Conservation (phyloP, 208 protist genomes). For the Leishmania lainsoni region DNA sequence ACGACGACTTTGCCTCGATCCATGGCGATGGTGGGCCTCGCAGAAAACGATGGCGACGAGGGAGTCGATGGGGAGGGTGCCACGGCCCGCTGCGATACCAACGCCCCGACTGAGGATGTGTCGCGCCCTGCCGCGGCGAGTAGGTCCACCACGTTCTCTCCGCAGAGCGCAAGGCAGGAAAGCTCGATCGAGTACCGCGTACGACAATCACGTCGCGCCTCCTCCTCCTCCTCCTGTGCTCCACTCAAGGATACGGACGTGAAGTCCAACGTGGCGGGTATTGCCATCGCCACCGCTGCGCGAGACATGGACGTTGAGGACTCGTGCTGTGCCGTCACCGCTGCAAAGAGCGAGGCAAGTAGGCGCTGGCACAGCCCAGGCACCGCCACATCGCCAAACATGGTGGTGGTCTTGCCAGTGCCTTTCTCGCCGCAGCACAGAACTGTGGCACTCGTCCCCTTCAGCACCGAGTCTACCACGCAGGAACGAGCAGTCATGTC, state of each 20-base stretch:
- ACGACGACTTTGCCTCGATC: constrained; percentile 22
- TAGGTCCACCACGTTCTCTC: constrained; percentile 26
- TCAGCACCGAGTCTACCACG: constrained; percentile 31
- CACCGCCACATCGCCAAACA: constrained; percentile 52
- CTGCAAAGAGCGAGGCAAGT: constrained; percentile 11
- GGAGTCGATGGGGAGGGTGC: neutral
- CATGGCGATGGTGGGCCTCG: constrained; percentile 19
- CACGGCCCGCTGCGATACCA: too few relatives aligned
- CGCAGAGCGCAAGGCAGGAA: constrained; percentile 16
- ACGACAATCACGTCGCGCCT: neutral
- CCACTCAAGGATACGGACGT: too few relatives aligned
- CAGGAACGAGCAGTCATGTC: constrained; percentile 29
- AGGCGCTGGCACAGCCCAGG: constrained; percentile 23
- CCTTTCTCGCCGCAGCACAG: constrained; percentile 78
- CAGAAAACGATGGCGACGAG: neutral
- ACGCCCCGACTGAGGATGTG: neutral
- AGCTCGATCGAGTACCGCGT: constrained; percentile 11
- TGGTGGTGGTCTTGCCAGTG: constrained; percentile 82
- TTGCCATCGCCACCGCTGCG: neutral
- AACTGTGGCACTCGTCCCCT: constrained; percentile 63
- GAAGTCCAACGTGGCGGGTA: neutral
- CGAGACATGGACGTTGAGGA: neutral
- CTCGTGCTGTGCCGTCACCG: neutral
- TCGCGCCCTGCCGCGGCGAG: constrained; percentile 11
- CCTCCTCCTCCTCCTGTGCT: constrained; percentile 1